Conservation (phyloP, 2,329 filamentous ascomycete species). For the Sporothrix phasma region DNA sequence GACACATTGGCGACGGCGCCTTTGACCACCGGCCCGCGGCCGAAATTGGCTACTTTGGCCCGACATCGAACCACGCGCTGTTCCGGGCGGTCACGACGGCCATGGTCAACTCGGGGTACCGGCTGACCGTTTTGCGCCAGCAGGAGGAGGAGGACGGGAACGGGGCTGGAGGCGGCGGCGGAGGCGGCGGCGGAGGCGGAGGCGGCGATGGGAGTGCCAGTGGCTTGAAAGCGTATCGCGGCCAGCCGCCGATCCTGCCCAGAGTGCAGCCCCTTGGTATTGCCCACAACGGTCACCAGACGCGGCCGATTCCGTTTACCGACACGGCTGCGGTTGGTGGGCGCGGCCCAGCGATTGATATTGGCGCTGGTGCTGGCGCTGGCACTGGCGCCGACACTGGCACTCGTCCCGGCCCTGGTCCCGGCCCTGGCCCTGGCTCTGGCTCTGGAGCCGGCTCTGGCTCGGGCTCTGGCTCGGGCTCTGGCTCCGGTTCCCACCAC, state of each 20-base stretch:
- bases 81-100: constrained; percentile 23
- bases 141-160: neutral
- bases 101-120: constrained; percentile 22
- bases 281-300: neutral
- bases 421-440: too few species aligned
- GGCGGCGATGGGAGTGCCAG: too few species aligned
- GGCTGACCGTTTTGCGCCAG: constrained; percentile 3
- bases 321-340: neutral
- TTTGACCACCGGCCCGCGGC: constrained; percentile 23
- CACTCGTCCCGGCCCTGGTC: too few species aligned
- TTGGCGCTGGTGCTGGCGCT: too few species aligned
- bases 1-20: constrained; percentile 24
- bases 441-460: too few species aligned
- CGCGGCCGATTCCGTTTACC: neutral
- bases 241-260: too few species aligned
- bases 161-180: too few species aligned
- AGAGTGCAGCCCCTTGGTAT: neutral
- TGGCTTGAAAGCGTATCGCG: too few species aligned
- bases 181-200: too few species aligned
- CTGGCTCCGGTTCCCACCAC: too few species aligned
- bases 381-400: too few species aligned
- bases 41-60: constrained; percentile 22
- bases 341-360: neutral
- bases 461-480: too few species aligned
- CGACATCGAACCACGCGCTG: constrained; percentile 26